These are phyloP conservation scores for Adansonia digitata DNA, from an alignment of 345 rosid species.

Conservation along the genomic window DNA sequence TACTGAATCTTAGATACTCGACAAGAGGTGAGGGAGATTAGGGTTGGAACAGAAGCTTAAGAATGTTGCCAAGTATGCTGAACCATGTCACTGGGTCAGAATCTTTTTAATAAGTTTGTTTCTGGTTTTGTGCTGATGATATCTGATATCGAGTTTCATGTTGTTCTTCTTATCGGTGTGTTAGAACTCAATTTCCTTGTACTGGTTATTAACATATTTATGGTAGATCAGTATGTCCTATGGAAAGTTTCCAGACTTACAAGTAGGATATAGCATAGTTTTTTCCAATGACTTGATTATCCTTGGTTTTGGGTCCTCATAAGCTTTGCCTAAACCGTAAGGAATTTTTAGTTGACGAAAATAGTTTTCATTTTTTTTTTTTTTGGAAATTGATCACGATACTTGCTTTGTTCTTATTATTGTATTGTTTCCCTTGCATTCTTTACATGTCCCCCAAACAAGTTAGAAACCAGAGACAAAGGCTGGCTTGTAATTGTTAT, in stretches of 20 bases:
- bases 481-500: background rate
- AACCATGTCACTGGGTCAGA: background rate
- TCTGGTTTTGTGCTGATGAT: background rate
- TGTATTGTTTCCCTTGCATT: background rate
- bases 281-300: background rate
- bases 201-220: background rate
- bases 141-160: too few relatives aligned
- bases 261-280: background rate
- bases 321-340: background rate
- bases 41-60: background rate
- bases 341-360: background rate
- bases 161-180: background rate
- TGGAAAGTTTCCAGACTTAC: background rate
- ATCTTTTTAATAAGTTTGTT: background rate
- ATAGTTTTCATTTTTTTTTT: background rate
- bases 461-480: background rate
- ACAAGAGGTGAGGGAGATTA: background rate
- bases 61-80: background rate
- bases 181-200: background rate
- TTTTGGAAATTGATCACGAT: background rate
- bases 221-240: background rate
- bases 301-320: background rate
- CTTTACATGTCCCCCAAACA: background rate
- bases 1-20: background rate
- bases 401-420: background rate